A percentile compares a stretch with the other conserved stretches of the same genome.
Evolutionary conservation across 2,329 filamentous ascomycete genomes (phyloP).

Genomic region (Stagonosporopsis chrysanthemi): DNA sequence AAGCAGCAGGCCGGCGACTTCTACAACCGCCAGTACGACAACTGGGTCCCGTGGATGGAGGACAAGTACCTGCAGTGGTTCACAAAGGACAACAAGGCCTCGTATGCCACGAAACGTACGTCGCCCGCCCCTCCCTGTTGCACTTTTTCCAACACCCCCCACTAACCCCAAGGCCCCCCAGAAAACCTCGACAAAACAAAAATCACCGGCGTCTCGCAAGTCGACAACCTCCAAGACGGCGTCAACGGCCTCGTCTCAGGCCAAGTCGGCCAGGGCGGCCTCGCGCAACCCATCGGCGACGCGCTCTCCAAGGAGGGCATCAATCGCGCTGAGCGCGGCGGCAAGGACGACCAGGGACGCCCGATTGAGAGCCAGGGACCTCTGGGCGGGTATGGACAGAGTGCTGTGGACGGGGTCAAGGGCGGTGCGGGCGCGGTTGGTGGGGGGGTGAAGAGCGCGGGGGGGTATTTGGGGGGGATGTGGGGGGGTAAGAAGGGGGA

Average conservation of each 20-base stretch:
- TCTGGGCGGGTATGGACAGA: slow-evolving; percentile 43
- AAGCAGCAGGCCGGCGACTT: slow-evolving; percentile 53
- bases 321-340: slow-evolving; percentile 69
- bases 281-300: slow-evolving; percentile 71
- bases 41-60: slow-evolving; percentile 79
- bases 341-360: slow-evolving; percentile 66
- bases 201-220: slow-evolving; percentile 70
- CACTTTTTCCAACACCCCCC: not conserved
- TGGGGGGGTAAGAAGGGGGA: slow-evolving; percentile 33
- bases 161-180: slow-evolving; percentile 38
- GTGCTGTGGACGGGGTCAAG: slow-evolving; percentile 45
- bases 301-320: slow-evolving; percentile 68
- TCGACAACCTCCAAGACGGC: slow-evolving; percentile 73
- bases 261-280: slow-evolving; percentile 72
- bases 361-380: slow-evolving; percentile 52
- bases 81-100: slow-evolving; percentile 78
- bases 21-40: slow-evolving; percentile 76
- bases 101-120: slow-evolving; percentile 72
- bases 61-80: slow-evolving; percentile 76
- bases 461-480: slow-evolving; percentile 34
- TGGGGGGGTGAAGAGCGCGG: slow-evolving; percentile 31
- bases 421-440: slow-evolving; percentile 31
- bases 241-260: slow-evolving; percentile 68
- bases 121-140: slow-evolving; percentile 13
- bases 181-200: slow-evolving; percentile 74